Conservation (phyloP, 75 land plant species). For the Azolla pinnata region DNA sequence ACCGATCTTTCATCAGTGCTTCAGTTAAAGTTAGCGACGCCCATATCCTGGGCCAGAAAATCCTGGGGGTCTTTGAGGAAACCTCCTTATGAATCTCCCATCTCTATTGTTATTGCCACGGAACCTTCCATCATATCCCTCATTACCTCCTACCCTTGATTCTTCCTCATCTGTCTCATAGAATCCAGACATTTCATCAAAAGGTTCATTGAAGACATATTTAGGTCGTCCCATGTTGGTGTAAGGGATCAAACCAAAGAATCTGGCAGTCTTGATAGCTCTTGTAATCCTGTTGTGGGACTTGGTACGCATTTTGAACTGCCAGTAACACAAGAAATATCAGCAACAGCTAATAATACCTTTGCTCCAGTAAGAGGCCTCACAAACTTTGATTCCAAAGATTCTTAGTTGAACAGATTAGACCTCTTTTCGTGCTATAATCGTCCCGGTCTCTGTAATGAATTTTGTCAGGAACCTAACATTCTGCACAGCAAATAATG, state of each 20-base stretch:
- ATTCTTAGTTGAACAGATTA: neutral
- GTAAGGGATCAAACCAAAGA: slow-evolving; percentile 72
- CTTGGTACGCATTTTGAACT: slow-evolving; percentile 55
- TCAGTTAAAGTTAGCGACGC: too few relatives aligned
- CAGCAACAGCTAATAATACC: too few relatives aligned
- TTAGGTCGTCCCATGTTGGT: slow-evolving; percentile 57
- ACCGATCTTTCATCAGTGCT: too few relatives aligned
- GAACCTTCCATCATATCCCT: too few relatives aligned
- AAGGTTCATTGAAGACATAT: slow-evolving; percentile 36
- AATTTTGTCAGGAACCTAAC: slow-evolving; percentile 63
- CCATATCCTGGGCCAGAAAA: too few relatives aligned
- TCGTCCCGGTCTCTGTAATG: slow-evolving; percentile 56
- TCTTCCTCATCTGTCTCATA: slow-evolving; percentile 21
- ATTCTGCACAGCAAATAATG: slow-evolving; percentile 37
- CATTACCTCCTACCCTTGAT: too few relatives aligned
- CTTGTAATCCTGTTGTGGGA: slow-evolving; percentile 60
- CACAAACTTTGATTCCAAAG: neutral
- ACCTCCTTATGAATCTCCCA: too few relatives aligned
- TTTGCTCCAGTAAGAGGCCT: too few relatives aligned
- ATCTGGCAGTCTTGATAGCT: slow-evolving; percentile 78
- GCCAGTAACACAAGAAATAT: slow-evolving; percentile 2
- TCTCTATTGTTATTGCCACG: too few relatives aligned
- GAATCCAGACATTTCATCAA: slow-evolving; percentile 42
- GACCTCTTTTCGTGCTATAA: slow-evolving; percentile 56
- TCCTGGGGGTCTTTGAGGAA: too few relatives aligned